Evolutionary conservation across 352 stramenopile genomes (phyloP), one percentile per base, ranked within the genome.

Genomic region (Globisporangium yorkense): DNA sequence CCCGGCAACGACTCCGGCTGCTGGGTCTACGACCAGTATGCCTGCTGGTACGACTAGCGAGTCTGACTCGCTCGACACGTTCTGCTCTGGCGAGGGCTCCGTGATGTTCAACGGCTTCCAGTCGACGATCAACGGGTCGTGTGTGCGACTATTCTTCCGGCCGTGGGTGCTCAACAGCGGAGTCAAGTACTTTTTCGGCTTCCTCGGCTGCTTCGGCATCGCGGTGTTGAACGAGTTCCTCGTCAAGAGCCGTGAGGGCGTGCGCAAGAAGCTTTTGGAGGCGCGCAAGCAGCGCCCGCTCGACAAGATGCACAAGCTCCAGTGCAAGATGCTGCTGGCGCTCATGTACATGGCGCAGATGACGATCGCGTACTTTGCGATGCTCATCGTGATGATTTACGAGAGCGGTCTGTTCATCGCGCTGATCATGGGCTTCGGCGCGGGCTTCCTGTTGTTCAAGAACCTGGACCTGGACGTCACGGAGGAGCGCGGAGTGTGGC

Each of bases 91-190:
- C 55, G 72, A 81, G 63, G 80, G 80, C 21, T 87, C 82, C 4
- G 77, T 87, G 46, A 92, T 92, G 83, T 89, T 91, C 55, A 88
- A 89, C 54, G 83, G 83, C 40, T 93, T 93, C 64, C 78, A 88
- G 63, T 77, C 74, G 57, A 80, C 78, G 16, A 83, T 88, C 51
- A 71, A 87, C 64, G 80, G 77, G 41, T 81, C 77, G 41, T 93
- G 83, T 52, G 74, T 87, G 48, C 70, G 78, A 57, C 69, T 93
- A 40, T 82, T 93, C 54, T 93, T 93, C 67, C 70, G 79, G 40
- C 76, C 83, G 33, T 93, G 83, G 83, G 77, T 91, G 50, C 75
- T 93, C 46, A 80, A 87, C 58, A 87, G 64, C 49, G 70, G 62
- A 15, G 44, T 80, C 55, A 93, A 93, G 68, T 93, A 93, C 66